A percentile compares a stretch with the other conserved stretches of the same genome.
phyloP scores from a whole-genome alignment of 179 eudicot genomes.

The Sideroxylon spinosum region DNA sequence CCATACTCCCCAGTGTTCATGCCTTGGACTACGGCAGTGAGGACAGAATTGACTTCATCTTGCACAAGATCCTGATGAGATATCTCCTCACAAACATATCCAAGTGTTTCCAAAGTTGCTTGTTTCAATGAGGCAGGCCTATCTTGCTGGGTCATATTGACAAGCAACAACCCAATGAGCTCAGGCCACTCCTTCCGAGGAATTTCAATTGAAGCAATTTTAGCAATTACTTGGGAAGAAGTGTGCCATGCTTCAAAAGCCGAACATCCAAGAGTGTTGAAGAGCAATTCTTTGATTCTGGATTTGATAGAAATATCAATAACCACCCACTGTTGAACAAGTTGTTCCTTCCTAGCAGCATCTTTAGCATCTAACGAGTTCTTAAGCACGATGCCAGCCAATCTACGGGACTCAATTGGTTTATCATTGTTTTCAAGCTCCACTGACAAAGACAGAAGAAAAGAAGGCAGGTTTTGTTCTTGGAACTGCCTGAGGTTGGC shows the following conservation, averaged over 20 bases:
- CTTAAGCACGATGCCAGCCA: conserved; percentile 87
- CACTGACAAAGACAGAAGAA: conserved; percentile 54
- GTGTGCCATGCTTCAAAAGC: conserved; percentile 73
- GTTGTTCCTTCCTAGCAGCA: conserved; percentile 51
- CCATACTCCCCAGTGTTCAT: conserved; percentile 60
- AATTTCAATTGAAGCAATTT: conserved; percentile 77
- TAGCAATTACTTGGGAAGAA: conserved; percentile 88
- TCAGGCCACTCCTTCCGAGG: conserved; percentile 92
- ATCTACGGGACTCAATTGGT: conserved; percentile 70
- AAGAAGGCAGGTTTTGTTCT: conserved; percentile 68
- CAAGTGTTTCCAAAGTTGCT: conserved; percentile 84
- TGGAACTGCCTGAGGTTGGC: conserved; percentile 59
- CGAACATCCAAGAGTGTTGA: conserved; percentile 63
- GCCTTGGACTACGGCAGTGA: conserved; percentile 94
- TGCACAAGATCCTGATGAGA: conserved; percentile 77
- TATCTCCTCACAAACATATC: conserved; percentile 89
- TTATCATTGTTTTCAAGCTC: conserved; percentile 75
- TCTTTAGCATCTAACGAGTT: conserved; percentile 91
- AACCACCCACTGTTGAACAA: conserved; percentile 69
- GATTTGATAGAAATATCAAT: conserved; percentile 56
- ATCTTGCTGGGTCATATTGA: conserved; percentile 67
- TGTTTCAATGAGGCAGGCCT: conserved; percentile 60
- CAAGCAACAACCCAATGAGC: conserved; percentile 60
- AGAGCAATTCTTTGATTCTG: conserved; percentile 62
- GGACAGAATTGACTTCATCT: conserved; percentile 74